Evolutionary conservation across 2,329 filamentous ascomycete species (phyloP).

Genomic region (Aspergillus fischeri): DNA sequence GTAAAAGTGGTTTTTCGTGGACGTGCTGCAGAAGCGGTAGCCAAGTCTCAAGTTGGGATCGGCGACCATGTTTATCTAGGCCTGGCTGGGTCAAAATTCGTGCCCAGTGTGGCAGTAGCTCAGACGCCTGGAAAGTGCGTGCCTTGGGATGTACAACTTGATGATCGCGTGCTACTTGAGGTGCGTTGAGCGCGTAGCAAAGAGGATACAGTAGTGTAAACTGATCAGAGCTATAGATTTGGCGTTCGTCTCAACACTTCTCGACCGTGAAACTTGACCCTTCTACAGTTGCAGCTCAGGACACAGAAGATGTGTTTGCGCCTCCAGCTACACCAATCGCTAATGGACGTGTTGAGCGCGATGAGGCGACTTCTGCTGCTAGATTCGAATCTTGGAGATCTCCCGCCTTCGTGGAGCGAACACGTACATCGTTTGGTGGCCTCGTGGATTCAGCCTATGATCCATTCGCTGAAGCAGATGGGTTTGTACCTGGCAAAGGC

Average conservation of each 20-base stretch:
- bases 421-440: constrained; percentile 65
- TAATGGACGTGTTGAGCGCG: constrained; percentile 14
- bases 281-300: constrained; percentile 25
- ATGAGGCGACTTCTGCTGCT: constrained; percentile 12
- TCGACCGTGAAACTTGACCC: constrained; percentile 51
- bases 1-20: constrained; percentile 73
- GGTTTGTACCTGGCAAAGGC: constrained; percentile 55
- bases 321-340: constrained; percentile 23
- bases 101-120: constrained; percentile 48
- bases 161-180: constrained; percentile 32
- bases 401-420: constrained; percentile 73
- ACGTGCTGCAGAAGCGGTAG: constrained; percentile 64
- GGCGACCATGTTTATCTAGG: constrained; percentile 70
- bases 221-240: constrained; percentile 19
- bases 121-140: constrained; percentile 55
- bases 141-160: constrained; percentile 54
- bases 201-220: not conserved
- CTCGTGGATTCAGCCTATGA: constrained; percentile 62
- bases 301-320: constrained; percentile 14
- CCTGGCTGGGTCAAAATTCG: constrained; percentile 66
- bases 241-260: constrained; percentile 18
- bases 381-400: constrained; percentile 62
- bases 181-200: constrained; percentile 17
- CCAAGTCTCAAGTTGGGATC: constrained; percentile 65
- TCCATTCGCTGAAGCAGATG: constrained; percentile 65